phyloP scores from a whole-genome alignment of 2,329 filamentous ascomycete species.

The Alternaria arborescens region DNA sequence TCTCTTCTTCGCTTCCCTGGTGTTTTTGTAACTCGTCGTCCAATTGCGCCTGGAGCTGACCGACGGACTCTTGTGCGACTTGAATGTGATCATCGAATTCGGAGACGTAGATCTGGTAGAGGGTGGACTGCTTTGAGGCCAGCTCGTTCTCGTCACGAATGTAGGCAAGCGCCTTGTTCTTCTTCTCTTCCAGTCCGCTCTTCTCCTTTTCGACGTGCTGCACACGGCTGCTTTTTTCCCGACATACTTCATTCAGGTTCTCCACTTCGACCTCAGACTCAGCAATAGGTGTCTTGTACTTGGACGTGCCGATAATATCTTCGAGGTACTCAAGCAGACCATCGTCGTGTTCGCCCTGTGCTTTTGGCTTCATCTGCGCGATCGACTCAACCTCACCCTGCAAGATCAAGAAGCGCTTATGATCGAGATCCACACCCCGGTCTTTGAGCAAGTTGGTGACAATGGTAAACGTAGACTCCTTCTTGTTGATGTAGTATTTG shows the following conservation, averaged over 20 bases:
- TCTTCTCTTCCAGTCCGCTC: slow-evolving; percentile 91
- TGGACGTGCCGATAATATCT: slow-evolving; percentile 98
- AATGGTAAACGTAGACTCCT: slow-evolving; percentile 87
- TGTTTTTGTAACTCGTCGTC: slow-evolving; percentile 91
- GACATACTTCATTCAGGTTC: slow-evolving; percentile 89
- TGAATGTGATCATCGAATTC: slow-evolving; percentile 89
- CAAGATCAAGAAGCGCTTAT: slow-evolving; percentile 96
- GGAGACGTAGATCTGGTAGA: slow-evolving; percentile 90
- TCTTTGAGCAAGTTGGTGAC: slow-evolving; percentile 89
- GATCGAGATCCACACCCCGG: slow-evolving; percentile 91
- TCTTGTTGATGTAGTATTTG: slow-evolving; percentile 96
- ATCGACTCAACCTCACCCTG: slow-evolving; percentile 99
- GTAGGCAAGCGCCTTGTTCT: slow-evolving; percentile 89
- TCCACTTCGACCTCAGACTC: slow-evolving; percentile 92
- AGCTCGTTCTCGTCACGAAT: slow-evolving; percentile 95
- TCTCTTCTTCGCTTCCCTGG: slow-evolving; percentile 85
- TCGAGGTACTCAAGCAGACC: slow-evolving; percentile 96
- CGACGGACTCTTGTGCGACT: slow-evolving; percentile 88
- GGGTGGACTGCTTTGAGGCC: slow-evolving; percentile 83
- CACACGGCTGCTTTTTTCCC: slow-evolving; percentile 93
- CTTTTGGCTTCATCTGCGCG: slow-evolving; percentile 98
- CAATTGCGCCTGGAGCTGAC: slow-evolving; percentile 87
- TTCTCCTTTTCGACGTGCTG: slow-evolving; percentile 99
- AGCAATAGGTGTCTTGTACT: slow-evolving; percentile 97
- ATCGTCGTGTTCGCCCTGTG: slow-evolving; percentile 92